A percentile compares a stretch with the other conserved stretches of the same genome.
phyloP scores from a whole-genome alignment of 2,329 filamentous ascomycete genomes.

The Talaromyces sp. region DNA sequence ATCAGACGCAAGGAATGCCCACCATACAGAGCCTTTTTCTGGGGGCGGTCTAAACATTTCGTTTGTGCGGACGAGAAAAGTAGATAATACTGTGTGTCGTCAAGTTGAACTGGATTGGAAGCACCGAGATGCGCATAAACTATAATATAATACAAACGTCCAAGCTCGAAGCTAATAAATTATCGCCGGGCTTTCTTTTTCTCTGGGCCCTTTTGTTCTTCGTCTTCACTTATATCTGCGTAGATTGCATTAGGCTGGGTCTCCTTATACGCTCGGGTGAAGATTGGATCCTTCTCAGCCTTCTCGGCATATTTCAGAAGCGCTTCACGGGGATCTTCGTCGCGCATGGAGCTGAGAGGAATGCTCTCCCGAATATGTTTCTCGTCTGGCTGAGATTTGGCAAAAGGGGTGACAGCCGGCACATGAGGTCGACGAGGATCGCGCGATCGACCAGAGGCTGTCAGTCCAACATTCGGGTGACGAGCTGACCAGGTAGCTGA shows the following conservation, averaged over 20 bases:
- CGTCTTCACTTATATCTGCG: conserved; percentile 83
- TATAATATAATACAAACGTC: conserved; percentile 7
- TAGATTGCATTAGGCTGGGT: conserved; percentile 94
- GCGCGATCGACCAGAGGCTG: conserved; percentile 72
- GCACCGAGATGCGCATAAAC: neutral
- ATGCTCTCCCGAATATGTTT: conserved; percentile 87
- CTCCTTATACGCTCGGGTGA: conserved; percentile 89
- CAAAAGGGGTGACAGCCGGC: conserved; percentile 83
- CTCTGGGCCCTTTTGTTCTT: conserved; percentile 61
- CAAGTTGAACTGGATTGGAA: neutral
- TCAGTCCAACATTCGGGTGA: conserved; percentile 72
- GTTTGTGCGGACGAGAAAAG: neutral
- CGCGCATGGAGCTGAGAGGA: conserved; percentile 86
- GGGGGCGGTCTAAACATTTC: neutral
- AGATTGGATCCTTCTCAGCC: conserved; percentile 88
- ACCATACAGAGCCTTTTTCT: conserved; percentile 3
- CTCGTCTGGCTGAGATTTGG: conserved; percentile 86
- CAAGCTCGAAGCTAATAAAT: conserved; percentile 5
- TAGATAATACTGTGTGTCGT: too few relatives aligned
- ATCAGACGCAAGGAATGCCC: conserved; percentile 14
- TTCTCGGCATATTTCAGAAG: conserved; percentile 93
- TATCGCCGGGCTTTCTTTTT: conserved; percentile 35
- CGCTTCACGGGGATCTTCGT: conserved; percentile 94
- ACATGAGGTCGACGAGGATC: conserved; percentile 86
- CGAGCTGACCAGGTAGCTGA: conserved; percentile 64